Conservation (phyloP, 495 filamentous ascomycete species). For the Hypomontagnella monticulosa region DNA sequence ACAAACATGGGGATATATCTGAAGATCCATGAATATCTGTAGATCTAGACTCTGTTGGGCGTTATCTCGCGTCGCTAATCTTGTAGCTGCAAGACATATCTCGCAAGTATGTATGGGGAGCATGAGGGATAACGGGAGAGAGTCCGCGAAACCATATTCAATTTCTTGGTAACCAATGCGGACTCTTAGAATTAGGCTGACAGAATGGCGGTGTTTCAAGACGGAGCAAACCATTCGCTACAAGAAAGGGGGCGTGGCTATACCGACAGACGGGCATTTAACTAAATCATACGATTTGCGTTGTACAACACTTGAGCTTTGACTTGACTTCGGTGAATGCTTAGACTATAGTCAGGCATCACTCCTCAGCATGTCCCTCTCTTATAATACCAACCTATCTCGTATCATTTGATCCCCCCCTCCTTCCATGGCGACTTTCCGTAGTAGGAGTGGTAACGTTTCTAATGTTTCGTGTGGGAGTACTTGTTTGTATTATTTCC, state of each 20-base stretch:
- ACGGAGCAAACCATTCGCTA: not conserved
- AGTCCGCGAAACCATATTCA: not conserved
- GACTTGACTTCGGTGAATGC: constrained; percentile 31
- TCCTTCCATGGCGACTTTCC: too few relatives aligned
- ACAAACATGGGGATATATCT: too few relatives aligned
- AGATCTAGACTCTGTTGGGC: not conserved
- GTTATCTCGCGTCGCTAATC: constrained; percentile 3
- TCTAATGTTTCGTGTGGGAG: too few relatives aligned
- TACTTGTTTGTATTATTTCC: too few relatives aligned
- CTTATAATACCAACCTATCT: too few relatives aligned
- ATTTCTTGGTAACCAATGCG: constrained; percentile 24
- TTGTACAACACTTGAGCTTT: constrained; percentile 13
- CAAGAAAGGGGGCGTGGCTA: not conserved
- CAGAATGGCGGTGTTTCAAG: not conserved
- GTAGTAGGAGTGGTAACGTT: too few relatives aligned
- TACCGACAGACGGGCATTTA: constrained; percentile 4
- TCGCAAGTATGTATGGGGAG: not conserved
- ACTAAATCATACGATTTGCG: constrained; percentile 14
- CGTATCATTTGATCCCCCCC: too few relatives aligned
- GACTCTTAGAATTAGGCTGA: constrained; percentile 20
- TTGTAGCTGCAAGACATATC: not conserved
- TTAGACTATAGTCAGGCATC: constrained; percentile 2
- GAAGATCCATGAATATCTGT: too few relatives aligned
- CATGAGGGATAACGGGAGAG: not conserved
- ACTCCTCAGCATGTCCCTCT: too few relatives aligned